phyloP scores from a whole-genome alignment of 495 filamentous ascomycete species.

The Trichoderma gamsii region DNA sequence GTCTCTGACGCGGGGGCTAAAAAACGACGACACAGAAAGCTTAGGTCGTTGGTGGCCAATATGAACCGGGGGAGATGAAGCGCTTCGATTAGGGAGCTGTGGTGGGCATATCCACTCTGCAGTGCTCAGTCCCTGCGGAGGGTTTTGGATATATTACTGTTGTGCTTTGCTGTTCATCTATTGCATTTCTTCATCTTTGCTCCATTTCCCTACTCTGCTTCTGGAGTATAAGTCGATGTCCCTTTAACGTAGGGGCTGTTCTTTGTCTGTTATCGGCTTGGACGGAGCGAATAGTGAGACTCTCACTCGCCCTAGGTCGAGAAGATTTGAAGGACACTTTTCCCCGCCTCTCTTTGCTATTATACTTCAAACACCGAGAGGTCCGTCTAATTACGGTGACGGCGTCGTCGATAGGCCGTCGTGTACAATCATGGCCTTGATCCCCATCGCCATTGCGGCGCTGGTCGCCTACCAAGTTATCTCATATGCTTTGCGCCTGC shows the following conservation, averaged over 20 bases:
- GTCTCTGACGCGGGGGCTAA: not conserved
- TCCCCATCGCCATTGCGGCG: not conserved
- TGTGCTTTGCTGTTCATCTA: too few relatives aligned
- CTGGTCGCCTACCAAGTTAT: constrained; percentile 1
- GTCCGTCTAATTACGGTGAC: not conserved
- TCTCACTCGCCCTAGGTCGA: not conserved
- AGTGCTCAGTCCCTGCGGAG: too few relatives aligned
- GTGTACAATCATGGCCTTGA: not conserved
- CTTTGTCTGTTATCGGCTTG: not conserved
- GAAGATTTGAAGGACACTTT: too few relatives aligned
- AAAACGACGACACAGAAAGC: not conserved
- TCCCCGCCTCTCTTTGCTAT: not conserved
- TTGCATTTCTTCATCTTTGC: too few relatives aligned
- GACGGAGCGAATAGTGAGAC: not conserved
- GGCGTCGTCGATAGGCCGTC: not conserved
- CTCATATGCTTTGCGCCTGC: constrained; percentile 19
- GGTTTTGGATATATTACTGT: too few relatives aligned
- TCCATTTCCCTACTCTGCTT: too few relatives aligned
- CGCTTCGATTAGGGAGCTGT: not conserved
- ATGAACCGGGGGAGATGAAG: not conserved
- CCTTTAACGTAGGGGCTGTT: not conserved
- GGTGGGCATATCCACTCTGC: too few relatives aligned
- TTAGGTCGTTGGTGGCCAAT: not conserved
- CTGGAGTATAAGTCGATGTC: not conserved
- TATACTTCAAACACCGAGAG: not conserved